phyloP scores from a whole-genome alignment of 2,329 filamentous ascomycete genomes.

The Fusarium torulosum region DNA sequence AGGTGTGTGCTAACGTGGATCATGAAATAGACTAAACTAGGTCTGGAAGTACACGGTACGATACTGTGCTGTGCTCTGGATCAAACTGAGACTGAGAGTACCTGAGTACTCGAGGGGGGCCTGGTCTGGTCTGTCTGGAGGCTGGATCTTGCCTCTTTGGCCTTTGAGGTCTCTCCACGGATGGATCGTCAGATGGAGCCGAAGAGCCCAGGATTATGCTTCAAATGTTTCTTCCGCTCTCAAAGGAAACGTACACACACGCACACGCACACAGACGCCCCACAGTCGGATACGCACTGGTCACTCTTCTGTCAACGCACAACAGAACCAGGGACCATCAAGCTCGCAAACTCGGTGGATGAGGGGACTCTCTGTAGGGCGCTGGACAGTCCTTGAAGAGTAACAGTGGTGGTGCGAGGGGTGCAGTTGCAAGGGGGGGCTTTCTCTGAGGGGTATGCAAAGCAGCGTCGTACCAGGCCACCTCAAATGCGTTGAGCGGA shows the following conservation, averaged over 20 bases:
- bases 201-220: constrained; percentile 11
- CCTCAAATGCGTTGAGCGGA: constrained; percentile 40
- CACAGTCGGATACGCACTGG: constrained; percentile 48
- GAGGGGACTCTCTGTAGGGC: constrained; percentile 40
- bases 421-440: constrained; percentile 39
- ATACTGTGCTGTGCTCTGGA: constrained; percentile 32
- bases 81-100: constrained; percentile 31
- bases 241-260: constrained; percentile 11
- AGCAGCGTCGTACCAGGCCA: constrained; percentile 52
- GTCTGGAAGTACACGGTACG: constrained; percentile 23
- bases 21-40: constrained; percentile 24
- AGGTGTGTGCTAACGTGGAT: constrained; percentile 32
- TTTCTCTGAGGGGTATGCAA: constrained; percentile 46
- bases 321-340: constrained; percentile 44
- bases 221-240: constrained; percentile 28
- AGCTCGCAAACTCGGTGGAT: constrained; percentile 47
- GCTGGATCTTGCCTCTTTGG: constrained; percentile 23
- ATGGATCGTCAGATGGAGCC: constrained; percentile 10
- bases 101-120: constrained; percentile 5
- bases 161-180: constrained; percentile 28
- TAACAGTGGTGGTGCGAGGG: constrained; percentile 42
- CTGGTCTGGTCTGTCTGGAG: constrained; percentile 1
- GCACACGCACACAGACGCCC: constrained; percentile 5
- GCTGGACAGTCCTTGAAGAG: constrained; percentile 30
- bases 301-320: constrained; percentile 47